Base-by-base conservation (phyloP, 768 basidiomycete species). In the Russula lepida region DNA sequence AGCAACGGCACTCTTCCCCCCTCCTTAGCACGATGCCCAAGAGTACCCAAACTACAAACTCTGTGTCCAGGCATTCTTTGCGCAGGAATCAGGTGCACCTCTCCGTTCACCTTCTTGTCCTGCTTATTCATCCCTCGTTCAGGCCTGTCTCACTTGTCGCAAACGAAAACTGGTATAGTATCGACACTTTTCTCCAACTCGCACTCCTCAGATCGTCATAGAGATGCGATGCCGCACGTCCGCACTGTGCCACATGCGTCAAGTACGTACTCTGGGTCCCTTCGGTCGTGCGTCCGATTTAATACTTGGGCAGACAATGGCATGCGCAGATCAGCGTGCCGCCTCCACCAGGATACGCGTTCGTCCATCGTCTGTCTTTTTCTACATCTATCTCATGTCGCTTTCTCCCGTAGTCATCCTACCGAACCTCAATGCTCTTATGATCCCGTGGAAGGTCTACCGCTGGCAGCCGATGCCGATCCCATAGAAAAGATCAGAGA, bases 181-280 rank as follows among this genome's bases (percentile, higher is more conserved):
- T 56, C 27, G 43, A 56, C 15, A 57, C 23, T 37, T 30, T 33
- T 17, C 27, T 28, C 25, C 30, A 58, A 48, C 27, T 59, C 37
- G 21, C 32, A 50, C 17, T 54, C 23, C 64, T 56, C 62, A 58
- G 54, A 54, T 47, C 41, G 25, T 27, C 30, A 25, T 67, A 92
- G 89, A 92, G 91, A 87, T 93, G 90, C 66, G 90, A 93, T 72
- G 90, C 90, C 44, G 81, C 85, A 44, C 85, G 91, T 64, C 90
- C 90, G 13, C 88, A 92, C 71, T 93, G 90, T 70, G 80, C 83
- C 44, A 91, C 90, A 55, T 92, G 90, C 68, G 81, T 89, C 62
- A 91, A 86, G 89, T 89, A 67, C 68, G 84, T 78, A 19, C 39
- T 21, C 30, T n/a, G 1, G 37, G 21, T 12, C 6, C 44, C 25